Evolutionary conservation across 352 stramenopile species (phyloP), one percentile per base, ranked within the genome.

Genomic region (Phytophthora fragariae): DNA sequence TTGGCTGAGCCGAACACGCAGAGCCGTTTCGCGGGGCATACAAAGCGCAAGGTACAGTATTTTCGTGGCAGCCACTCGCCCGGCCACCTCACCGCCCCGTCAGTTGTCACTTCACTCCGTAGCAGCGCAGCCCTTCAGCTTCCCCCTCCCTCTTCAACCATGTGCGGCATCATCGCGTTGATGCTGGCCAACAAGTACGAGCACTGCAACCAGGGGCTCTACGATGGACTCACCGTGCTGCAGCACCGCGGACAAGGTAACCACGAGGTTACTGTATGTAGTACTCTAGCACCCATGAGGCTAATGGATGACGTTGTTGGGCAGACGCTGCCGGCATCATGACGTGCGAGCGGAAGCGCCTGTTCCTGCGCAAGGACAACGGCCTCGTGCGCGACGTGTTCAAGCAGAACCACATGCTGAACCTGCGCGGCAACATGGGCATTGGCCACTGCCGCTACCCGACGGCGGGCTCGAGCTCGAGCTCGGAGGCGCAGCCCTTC

Each of bases 361-460:
- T 99, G 37, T 98, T 99, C 79, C 82, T 99, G 65, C 93, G 97
- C 70, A 99, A 99, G 85, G 97, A 99, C 85, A 99, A 99, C 75
- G 98, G 98, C n/a, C 89, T 99, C 61, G 97, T 99, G 60, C 95
- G 97, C 57, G 97, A 99, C 72, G 97, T 99, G 49, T 99, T 99
- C 84, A 98, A 99, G 76, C 94, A 98, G 74, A 97, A 99, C 82
- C 95, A 99, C 85, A 99, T 99, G 96, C 73, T 98, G 5, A 93
- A 97, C 57, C 84, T 99, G 64, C 85, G 86, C 19, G 98, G 98
- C 21, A 94, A 98, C 73, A 96, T 99, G 75, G 98, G 98, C 61
- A 94, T 99, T 35, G 98, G 97, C 50, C 98, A 99, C 81, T 97
- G 95, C 67, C 95, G 98, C 44, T 99, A 99, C 84, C 98, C 98